These are phyloP conservation scores for Oryza glaberrima DNA, from an alignment of 176 grass and related monocot species.

Conservation along the genomic window DNA sequence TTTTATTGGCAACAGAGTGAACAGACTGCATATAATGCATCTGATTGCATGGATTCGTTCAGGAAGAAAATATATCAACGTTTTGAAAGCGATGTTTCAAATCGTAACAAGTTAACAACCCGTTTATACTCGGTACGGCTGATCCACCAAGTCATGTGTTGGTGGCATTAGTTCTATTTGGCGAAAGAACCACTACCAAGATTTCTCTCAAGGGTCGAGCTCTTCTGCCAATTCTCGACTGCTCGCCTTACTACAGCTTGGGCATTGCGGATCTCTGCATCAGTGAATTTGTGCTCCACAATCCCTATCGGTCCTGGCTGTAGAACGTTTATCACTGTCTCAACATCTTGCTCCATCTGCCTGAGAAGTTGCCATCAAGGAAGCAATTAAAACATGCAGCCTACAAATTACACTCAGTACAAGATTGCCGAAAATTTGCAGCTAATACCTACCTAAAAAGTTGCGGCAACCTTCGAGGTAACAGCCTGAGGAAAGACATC, in stretches of 20 bases:
- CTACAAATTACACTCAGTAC: neutral
- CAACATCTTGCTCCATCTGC: slow-evolving; percentile 85
- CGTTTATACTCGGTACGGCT: neutral
- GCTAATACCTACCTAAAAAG: slow-evolving; percentile 38
- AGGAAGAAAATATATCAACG: neutral
- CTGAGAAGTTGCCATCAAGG: slow-evolving; percentile 41
- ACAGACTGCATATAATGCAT: neutral
- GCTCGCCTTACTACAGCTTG: slow-evolving; percentile 60
- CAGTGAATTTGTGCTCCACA: slow-evolving; percentile 82
- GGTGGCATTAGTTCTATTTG: slow-evolving; percentile 13
- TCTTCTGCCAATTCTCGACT: slow-evolving; percentile 67
- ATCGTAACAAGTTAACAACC: neutral
- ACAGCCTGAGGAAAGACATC: slow-evolving; percentile 55
- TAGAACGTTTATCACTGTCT: slow-evolving; percentile 85
- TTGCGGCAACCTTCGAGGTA: slow-evolving; percentile 50
- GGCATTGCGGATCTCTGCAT: slow-evolving; percentile 61
- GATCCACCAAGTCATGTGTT: neutral
- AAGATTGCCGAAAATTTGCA: neutral
- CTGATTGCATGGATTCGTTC: neutral
- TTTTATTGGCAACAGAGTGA: neutral
- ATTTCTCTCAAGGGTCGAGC: slow-evolving; percentile 50
- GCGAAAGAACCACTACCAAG: slow-evolving; percentile 22
- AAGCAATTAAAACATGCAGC: neutral
- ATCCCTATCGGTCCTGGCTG: slow-evolving; percentile 84
- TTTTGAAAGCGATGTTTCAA: neutral